phyloP scores from a whole-genome alignment of 2,329 filamentous ascomycete species.

The Alternaria gaisen region DNA sequence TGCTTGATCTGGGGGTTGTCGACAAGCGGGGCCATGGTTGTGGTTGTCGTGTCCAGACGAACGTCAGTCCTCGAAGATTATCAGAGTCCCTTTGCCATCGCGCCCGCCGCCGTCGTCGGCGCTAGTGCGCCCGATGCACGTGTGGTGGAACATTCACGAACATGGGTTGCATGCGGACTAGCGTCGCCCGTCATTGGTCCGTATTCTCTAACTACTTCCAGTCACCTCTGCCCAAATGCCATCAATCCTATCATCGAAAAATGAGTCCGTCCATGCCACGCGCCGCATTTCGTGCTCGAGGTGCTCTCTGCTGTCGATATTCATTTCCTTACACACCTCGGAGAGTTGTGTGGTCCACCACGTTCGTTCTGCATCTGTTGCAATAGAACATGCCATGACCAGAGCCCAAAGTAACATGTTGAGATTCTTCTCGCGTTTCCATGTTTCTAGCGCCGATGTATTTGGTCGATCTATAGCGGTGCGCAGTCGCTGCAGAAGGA shows the following conservation, averaged over 20 bases:
- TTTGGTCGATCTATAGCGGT: slow-evolving; percentile 2
- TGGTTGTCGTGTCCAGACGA: slow-evolving; percentile 28
- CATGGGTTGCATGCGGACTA: slow-evolving; percentile 8
- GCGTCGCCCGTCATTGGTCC: slow-evolving; percentile 14
- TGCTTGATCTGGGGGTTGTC: slow-evolving; percentile 89
- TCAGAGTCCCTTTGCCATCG: slow-evolving; percentile 24
- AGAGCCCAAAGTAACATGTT: slow-evolving; percentile 35
- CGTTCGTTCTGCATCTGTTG: slow-evolving; percentile 3
- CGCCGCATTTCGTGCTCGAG: slow-evolving; percentile 22
- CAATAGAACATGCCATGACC: slow-evolving; percentile 28
- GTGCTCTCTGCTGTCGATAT: slow-evolving; percentile 2
- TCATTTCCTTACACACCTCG: slow-evolving; percentile 17
- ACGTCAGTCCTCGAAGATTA: slow-evolving; percentile 22
- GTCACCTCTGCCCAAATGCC: slow-evolving; percentile 12
- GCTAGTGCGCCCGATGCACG: slow-evolving; percentile 17
- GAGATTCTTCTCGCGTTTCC: slow-evolving; percentile 28
- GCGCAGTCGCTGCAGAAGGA: slow-evolving; percentile 8
- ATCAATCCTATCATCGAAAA: slow-evolving; percentile 22
- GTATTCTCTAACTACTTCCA: background rate
- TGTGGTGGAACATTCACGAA: slow-evolving; percentile 17
- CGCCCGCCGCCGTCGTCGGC: slow-evolving; percentile 11
- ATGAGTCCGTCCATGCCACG: slow-evolving; percentile 36
- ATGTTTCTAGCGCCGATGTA: background rate
- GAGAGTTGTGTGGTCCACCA: slow-evolving; percentile 32
- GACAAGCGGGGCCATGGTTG: slow-evolving; percentile 71